phyloP scores from a whole-genome alignment of 129 eudicot species.

The Scalesia atractyloides region DNA sequence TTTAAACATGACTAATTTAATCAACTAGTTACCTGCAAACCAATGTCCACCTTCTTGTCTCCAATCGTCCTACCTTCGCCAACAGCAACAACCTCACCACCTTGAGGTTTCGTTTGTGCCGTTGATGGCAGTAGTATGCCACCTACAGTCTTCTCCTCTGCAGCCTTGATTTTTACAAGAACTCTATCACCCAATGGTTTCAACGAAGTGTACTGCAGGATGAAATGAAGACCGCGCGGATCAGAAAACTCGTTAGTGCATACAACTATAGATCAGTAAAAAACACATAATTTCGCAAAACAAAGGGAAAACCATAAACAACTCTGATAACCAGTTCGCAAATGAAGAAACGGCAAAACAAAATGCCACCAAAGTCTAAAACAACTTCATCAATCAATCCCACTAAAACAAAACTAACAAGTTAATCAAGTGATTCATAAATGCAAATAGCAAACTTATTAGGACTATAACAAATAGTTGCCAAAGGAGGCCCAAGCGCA shows the following conservation, averaged over 20 bases:
- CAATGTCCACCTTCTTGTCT: constrained; percentile 53
- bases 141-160: constrained; percentile 77
- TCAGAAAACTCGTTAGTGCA: neutral
- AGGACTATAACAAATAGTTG: neutral
- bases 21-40: constrained; percentile 52
- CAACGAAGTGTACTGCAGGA: constrained; percentile 71
- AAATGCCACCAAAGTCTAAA: neutral
- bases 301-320: neutral
- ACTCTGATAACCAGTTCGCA: neutral
- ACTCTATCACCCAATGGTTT: constrained; percentile 93
- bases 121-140: constrained; percentile 82
- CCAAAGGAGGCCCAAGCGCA: too few species aligned
- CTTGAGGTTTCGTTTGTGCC: constrained; percentile 79
- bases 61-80: constrained; percentile 90
- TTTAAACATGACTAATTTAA: neutral
- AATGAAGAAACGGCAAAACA: neutral
- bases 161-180: constrained; percentile 64
- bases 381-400: neutral
- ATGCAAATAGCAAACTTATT: neutral
- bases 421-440: neutral
- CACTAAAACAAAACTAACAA: neutral
- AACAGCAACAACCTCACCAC: constrained; percentile 86
- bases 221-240: neutral
- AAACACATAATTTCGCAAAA: neutral
- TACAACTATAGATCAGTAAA: neutral